Evolutionary conservation across 495 filamentous ascomycete genomes (phyloP).

Genomic region (Neurospora sp.): DNA sequence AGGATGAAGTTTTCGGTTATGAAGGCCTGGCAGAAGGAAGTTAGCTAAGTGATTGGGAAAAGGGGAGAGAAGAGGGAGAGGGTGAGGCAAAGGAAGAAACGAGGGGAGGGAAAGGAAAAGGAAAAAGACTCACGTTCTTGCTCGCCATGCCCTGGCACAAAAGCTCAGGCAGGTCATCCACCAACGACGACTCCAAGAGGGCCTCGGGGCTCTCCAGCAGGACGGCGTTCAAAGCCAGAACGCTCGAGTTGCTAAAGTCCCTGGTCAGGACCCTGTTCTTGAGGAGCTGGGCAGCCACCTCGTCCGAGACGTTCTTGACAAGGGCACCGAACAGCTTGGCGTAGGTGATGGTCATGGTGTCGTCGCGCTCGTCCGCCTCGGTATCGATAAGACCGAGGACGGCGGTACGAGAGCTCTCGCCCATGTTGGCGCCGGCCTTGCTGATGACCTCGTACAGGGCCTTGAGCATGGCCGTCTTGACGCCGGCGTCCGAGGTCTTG

Average conservation of each 20-base stretch:
- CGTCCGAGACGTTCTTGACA: slow-evolving; percentile 65
- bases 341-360: slow-evolving; percentile 73
- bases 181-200: slow-evolving; percentile 51
- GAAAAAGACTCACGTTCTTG: slow-evolving; percentile 49
- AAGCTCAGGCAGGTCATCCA: slow-evolving; percentile 57
- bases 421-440: slow-evolving; percentile 91
- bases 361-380: slow-evolving; percentile 62
- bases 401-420: slow-evolving; percentile 69
- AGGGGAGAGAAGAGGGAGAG: not conserved
- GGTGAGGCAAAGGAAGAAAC: not conserved
- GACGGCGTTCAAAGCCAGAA: slow-evolving; percentile 80
- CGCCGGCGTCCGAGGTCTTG: slow-evolving; percentile 78
- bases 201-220: slow-evolving; percentile 65
- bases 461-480: slow-evolving; percentile 94
- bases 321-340: slow-evolving; percentile 81
- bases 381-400: slow-evolving; percentile 82
- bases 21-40: slow-evolving; percentile 44
- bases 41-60: not conserved
- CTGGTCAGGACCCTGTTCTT: slow-evolving; percentile 72
- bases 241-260: slow-evolving; percentile 53
- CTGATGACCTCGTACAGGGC: slow-evolving; percentile 92
- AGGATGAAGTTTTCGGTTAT: slow-evolving; percentile 83
- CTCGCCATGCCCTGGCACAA: slow-evolving; percentile 73
- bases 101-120: not conserved
- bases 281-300: slow-evolving; percentile 56